Base-by-base conservation (phyloP, 352 stramenopile species). In the Phytophthora crassamura region DNA sequence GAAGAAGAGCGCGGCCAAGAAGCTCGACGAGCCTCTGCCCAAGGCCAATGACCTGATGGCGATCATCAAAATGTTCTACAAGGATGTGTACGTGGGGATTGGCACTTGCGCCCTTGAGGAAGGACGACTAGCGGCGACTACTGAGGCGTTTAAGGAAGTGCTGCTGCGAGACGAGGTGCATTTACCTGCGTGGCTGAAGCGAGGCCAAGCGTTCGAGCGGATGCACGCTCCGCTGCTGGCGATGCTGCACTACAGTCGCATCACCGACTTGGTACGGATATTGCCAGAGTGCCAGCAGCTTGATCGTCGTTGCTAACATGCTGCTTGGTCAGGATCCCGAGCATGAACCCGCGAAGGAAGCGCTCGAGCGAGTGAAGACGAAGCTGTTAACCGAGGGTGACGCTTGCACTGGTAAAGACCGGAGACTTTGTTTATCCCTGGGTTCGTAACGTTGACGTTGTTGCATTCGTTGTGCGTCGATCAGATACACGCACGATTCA, bases 61-160 rank as follows among this genome's bases (percentile, higher is more conserved):
- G 0, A 76, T 93, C 33, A 61, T 90, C 3, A 75, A 59, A 2
- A 91, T 89, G 82, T 89, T 93, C 54, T 80, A 84, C 55, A 87
- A 82, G 30, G 84, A 93, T 54, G 68, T 85, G 4, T 87, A 81
- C 49, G 49, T 84, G 28, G 84, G 80, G 5, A 76, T 91, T 34
- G 80, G 82, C 1, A 45, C 54, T 1, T 88, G 80, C 63, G 54
- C 84, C 5, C 49, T 86, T 4, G 54, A 69, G 10, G 20, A 54
- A 48, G 33, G 39, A 7, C 64, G 65, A 4, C 56, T 82, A 16
- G 78, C 80, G 0, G 69, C 66, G 7, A 80, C 80, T 0, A 81
- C 80, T 1, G 80, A 93, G 30, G 82, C 79, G 39, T 89, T 84
- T 33, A 93, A 93, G 22, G 74, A 93, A 38, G 80, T 90, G 25